A percentile compares a stretch with the other conserved stretches of the same genome.
Conservation (phyloP, 208 protist genomes). For the Naegleria fowleri region DNA sequence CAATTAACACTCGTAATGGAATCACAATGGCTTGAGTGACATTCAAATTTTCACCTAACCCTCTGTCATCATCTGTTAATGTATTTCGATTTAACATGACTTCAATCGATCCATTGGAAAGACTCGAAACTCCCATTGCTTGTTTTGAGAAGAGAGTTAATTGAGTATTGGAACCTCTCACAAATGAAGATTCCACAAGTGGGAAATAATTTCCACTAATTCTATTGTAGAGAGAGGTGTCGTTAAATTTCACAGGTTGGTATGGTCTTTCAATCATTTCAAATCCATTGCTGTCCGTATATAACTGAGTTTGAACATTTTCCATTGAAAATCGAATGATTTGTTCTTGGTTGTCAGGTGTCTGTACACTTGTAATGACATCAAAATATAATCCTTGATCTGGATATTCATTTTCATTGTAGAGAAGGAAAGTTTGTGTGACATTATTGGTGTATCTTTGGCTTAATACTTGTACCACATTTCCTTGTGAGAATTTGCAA, state of each 20-base stretch:
- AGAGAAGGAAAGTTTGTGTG: neutral
- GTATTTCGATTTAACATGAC: constrained; percentile 14
- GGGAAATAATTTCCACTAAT: constrained; percentile 9
- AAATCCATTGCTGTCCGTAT: constrained; percentile 15
- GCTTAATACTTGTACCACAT: neutral
- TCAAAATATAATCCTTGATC: neutral
- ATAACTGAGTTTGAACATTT: neutral
- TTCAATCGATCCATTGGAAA: constrained; percentile 1
- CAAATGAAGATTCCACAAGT: neutral
- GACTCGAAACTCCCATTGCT: neutral
- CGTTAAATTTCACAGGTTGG: neutral
- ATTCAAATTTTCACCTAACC: neutral
- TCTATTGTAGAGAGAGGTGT: neutral
- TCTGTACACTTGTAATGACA: neutral
- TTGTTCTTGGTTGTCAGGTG: neutral
- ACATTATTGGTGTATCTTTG: neutral
- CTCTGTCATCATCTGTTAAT: neutral
- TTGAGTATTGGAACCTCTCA: neutral
- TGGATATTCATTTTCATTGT: neutral
- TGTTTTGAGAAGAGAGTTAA: neutral
- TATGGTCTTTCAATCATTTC: neutral
- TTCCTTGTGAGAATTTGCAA: neutral
- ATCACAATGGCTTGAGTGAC: neutral
- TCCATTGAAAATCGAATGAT: neutral
- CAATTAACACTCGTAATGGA: neutral